Evolutionary conservation across 306 rosid genomes (phyloP).

Genomic region (Rubus parviflorus): DNA sequence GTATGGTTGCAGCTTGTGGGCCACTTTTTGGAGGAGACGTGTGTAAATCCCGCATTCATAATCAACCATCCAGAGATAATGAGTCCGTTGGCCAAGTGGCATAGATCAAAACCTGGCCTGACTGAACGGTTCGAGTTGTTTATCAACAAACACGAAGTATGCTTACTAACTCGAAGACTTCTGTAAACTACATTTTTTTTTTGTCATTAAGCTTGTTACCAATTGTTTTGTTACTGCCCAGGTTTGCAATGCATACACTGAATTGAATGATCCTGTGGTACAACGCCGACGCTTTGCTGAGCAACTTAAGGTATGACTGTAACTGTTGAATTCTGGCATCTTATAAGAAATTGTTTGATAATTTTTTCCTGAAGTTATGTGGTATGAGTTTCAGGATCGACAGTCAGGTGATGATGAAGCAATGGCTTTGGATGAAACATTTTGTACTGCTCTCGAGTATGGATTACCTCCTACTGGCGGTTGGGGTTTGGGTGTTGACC

Average conservation of each 20-base stretch:
- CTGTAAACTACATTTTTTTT: background rate
- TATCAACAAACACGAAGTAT: slow-evolving; percentile 82
- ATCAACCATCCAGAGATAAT: slow-evolving; percentile 88
- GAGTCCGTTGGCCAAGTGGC: slow-evolving; percentile 99
- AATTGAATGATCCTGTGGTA: slow-evolving; percentile 90
- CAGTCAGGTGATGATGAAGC: slow-evolving; percentile 98
- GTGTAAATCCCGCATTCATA: slow-evolving; percentile 82
- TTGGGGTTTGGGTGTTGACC: slow-evolving; percentile 96
- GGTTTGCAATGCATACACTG: slow-evolving; percentile 92
- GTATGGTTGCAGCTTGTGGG: slow-evolving; percentile 81
- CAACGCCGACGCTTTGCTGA: slow-evolving; percentile 89
- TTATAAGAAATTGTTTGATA: background rate
- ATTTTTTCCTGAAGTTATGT: slow-evolving; percentile 11
- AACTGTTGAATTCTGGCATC: background rate
- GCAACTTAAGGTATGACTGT: slow-evolving; percentile 73
- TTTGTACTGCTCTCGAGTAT: slow-evolving; percentile 85
- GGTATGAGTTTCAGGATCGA: slow-evolving; percentile 59
- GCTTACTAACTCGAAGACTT: slow-evolving; percentile 9
- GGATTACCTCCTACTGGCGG: slow-evolving; percentile 98
- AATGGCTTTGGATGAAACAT: slow-evolving; percentile 86
- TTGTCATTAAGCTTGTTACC: slow-evolving; percentile 11
- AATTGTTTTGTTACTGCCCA: slow-evolving; percentile 33
- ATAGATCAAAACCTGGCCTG: slow-evolving; percentile 72
- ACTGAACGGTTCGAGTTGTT: slow-evolving; percentile 94
- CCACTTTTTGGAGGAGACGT: slow-evolving; percentile 82